A percentile compares a stretch with the other conserved stretches of the same genome.
These are phyloP conservation scores for Candida mesenterica DNA, from an alignment of 1,139 yeast species.

Conservation along the genomic window DNA sequence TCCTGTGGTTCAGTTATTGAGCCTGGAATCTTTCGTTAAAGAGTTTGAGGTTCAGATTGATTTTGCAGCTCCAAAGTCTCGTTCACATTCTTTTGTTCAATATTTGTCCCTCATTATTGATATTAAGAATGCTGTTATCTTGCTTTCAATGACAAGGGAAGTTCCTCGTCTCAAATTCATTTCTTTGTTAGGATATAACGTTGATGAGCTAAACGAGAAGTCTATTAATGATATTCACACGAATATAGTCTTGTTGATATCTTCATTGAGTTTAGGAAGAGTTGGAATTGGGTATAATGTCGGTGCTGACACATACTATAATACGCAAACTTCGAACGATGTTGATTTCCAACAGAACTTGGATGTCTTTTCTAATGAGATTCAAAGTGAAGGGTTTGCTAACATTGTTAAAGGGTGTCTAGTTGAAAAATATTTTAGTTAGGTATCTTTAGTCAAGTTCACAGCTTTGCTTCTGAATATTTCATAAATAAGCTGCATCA, in stretches of 20 bases:
- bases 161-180: slow-evolving; percentile 25
- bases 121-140: slow-evolving; percentile 28
- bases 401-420: slow-evolving; percentile 26
- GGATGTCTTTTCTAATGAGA: slow-evolving; percentile 21
- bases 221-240: slow-evolving; percentile 14
- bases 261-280: slow-evolving; percentile 29
- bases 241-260: slow-evolving; percentile 21
- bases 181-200: slow-evolving; percentile 25
- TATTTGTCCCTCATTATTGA: slow-evolving; percentile 27
- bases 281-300: slow-evolving; percentile 28
- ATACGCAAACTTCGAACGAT: slow-evolving; percentile 11
- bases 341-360: slow-evolving; percentile 16
- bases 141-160: slow-evolving; percentile 24
- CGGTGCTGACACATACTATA: slow-evolving; percentile 23
- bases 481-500: slow-evolving; percentile 14
- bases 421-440: slow-evolving; percentile 24
- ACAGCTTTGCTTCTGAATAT: background rate
- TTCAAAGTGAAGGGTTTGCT: slow-evolving; percentile 29
- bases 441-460: background rate
- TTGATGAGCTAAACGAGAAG: slow-evolving; percentile 10
- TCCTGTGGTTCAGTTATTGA: slow-evolving; percentile 5
- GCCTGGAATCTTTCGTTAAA: slow-evolving; percentile 11
- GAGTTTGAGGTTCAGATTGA: slow-evolving; percentile 18
- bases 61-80: slow-evolving; percentile 24
- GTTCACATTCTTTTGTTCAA: slow-evolving; percentile 18